Evolutionary conservation across 805 yeast genomes (phyloP).

Genomic region (Kuraishia hungarica): DNA sequence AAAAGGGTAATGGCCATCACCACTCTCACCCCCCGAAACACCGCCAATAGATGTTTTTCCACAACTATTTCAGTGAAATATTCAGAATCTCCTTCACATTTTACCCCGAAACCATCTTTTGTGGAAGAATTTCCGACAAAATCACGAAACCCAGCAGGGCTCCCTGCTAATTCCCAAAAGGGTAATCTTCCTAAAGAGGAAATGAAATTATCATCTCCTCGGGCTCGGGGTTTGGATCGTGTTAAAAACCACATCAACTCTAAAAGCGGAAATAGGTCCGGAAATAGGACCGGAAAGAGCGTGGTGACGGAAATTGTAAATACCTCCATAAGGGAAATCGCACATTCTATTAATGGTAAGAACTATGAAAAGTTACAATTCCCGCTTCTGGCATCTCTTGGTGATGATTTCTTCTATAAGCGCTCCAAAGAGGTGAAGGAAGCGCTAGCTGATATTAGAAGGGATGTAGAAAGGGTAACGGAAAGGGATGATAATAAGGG

Average conservation of each 20-base stretch:
- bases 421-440: slow-evolving; percentile 26
- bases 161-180: not conserved
- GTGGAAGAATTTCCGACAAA: not conserved
- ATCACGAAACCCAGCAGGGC: not conserved
- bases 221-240: too few relatives aligned
- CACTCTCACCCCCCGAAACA: too few relatives aligned
- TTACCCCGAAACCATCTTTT: not conserved
- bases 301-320: not conserved
- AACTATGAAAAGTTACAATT: slow-evolving; percentile 41
- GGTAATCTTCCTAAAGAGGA: not conserved
- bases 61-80: too few relatives aligned
- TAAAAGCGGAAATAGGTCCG: not conserved
- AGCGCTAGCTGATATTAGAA: not conserved
- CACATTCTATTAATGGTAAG: slow-evolving; percentile 25
- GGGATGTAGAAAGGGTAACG: not conserved
- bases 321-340: not conserved
- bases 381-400: slow-evolving; percentile 41
- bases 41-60: not conserved
- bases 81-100: too few relatives aligned
- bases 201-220: too few relatives aligned
- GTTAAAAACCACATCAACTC: too few relatives aligned
- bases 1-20: not conserved
- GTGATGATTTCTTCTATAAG: slow-evolving; percentile 44
- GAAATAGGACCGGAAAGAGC: not conserved
- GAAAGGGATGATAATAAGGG: not conserved